These are phyloP conservation scores for Venturiaceae sp. DNA, from an alignment of 2,329 filamentous ascomycete genomes.

Conservation along the genomic window DNA sequence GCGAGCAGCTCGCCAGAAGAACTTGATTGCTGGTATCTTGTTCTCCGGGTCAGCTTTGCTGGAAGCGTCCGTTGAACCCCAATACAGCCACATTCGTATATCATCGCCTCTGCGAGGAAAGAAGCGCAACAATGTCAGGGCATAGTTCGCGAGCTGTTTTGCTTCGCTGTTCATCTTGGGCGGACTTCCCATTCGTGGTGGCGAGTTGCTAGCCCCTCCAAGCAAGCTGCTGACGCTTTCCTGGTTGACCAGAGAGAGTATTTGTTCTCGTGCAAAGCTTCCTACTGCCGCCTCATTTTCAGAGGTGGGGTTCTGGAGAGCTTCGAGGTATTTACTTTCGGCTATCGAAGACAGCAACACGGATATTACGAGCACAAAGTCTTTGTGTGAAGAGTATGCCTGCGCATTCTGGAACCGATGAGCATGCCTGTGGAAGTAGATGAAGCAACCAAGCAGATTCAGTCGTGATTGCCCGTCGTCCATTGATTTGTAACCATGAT, in stretches of 20 bases:
- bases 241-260: constrained; percentile 65
- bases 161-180: constrained; percentile 42
- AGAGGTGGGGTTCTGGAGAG: constrained; percentile 20
- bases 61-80: constrained; percentile 51
- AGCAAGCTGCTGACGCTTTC: constrained; percentile 60
- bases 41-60: constrained; percentile 14
- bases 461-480: constrained; percentile 33
- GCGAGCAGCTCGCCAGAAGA: constrained; percentile 67
- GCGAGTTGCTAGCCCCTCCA: constrained; percentile 17
- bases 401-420: constrained; percentile 27
- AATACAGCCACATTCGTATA: constrained; percentile 87
- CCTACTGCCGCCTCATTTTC: constrained; percentile 25
- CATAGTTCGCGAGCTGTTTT: constrained; percentile 73
- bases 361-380: constrained; percentile 47
- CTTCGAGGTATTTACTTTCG: constrained; percentile 44
- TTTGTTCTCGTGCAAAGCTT: constrained; percentile 50
- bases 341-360: constrained; percentile 46
- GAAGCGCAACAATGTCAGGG: constrained; percentile 72
- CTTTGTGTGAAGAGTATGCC: constrained; percentile 35
- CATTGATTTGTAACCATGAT: constrained; percentile 17
- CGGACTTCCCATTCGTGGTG: neutral
- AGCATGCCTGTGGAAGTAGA: constrained; percentile 46
- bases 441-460: constrained; percentile 50
- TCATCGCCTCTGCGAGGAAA: constrained; percentile 78
- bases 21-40: constrained; percentile 60